Conservation (phyloP, 768 basidiomycete genomes). For the Amanita subjunquillea region DNA sequence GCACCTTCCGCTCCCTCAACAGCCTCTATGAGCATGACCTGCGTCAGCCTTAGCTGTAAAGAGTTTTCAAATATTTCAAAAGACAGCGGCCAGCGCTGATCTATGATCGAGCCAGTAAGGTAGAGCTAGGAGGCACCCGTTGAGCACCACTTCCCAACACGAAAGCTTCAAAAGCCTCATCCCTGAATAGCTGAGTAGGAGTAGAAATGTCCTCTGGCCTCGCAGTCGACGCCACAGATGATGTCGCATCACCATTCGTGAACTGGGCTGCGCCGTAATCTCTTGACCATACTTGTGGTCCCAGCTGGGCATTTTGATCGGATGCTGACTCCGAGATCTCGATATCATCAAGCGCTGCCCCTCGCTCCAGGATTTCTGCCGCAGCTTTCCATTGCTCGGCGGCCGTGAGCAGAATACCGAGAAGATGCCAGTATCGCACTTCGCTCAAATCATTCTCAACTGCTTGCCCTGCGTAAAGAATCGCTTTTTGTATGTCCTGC, state of each 20-base stretch:
- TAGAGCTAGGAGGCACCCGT: conserved; percentile 27
- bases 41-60: conserved; percentile 80
- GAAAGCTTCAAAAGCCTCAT: conserved; percentile 5
- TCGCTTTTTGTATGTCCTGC: conserved; percentile 59
- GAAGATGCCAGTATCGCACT: conserved; percentile 82
- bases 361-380: conserved; percentile 66
- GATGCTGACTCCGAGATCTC: conserved; percentile 4
- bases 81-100: conserved; percentile 28
- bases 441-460: conserved; percentile 57
- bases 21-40: conserved; percentile 70
- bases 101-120: conserved; percentile 15
- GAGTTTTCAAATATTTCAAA: conserved; percentile 66
- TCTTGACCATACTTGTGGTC: not conserved
- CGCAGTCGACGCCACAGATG: not conserved
- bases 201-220: not conserved
- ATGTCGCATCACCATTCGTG: not conserved
- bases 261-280: not conserved
- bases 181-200: not conserved
- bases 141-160: conserved; percentile 20
- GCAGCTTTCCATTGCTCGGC: conserved; percentile 76
- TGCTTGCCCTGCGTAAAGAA: conserved; percentile 55
- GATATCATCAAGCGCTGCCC: conserved; percentile 44
- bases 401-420: conserved; percentile 74
- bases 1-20: conserved; percentile 82
- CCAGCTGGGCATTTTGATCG: not conserved